Base-by-base conservation (phyloP, 164 flowering plant genomes). In the Piper betle region DNA sequence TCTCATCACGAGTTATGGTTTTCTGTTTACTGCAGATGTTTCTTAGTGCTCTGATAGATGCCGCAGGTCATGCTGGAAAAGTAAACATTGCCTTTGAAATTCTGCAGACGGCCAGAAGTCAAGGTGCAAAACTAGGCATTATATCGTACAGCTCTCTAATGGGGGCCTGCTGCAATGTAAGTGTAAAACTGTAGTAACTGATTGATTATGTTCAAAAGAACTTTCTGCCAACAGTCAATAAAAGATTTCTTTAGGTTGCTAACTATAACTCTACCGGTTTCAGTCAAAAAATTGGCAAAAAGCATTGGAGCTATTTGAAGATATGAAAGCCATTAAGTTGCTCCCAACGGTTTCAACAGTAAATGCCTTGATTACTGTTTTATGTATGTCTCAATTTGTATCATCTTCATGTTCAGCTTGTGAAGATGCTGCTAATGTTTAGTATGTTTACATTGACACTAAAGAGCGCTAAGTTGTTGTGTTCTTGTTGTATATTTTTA, bases 161-260 rank as follows among this genome's bases (percentile, higher is more conserved):
- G 99, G 97, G 99, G 62, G 99, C 99, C 39, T 90, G 99, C 74
- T 65, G 96, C 75, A 86, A 86, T 73, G 99, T 86, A 86, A 66
- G 93, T 46, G 50, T 46, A 46, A 15, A 15, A 12, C 50, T 25
- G 11, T 15, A 33, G 4, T 38, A 55, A 19, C 39, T 55, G 37
- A 12, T 55, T 25, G 0, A 55, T 19, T 25, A 2, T 10, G 10
- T 19, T 33, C 9, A 25, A 25, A 33, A 7, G 56, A 8, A 20
- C 37, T 25, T 57, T 17, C 52, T 42, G 53, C 50, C 37, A 41
- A 42, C 46, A 42, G 2, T 42, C 7, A 6, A 6, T 42, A 11
- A 42, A 42, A 42, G 11, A 42, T 6, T 42, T 42, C 46, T 55
- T 3, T 4, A 19, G 0, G 10, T 19, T 55, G 18, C 6, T 10